These are phyloP conservation scores for Eutypa lata DNA, from an alignment of 2,329 filamentous ascomycete species.

Conservation along the genomic window DNA sequence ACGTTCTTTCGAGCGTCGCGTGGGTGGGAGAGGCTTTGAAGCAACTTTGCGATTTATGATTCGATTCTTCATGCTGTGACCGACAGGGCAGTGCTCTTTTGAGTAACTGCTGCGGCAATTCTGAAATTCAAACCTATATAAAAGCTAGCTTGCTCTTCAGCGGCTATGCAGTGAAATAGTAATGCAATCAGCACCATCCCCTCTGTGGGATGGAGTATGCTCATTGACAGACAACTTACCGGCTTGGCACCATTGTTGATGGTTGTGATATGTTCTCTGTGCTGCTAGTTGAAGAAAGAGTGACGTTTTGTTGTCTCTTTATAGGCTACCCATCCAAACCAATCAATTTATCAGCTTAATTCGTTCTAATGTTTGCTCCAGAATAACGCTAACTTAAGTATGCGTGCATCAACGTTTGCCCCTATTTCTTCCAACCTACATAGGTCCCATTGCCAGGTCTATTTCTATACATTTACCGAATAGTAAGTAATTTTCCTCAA, in stretches of 20 bases:
- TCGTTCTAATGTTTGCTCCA: too few relatives aligned
- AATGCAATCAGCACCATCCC: slow-evolving; percentile 28
- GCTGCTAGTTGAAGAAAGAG: too few relatives aligned
- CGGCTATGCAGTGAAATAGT: not conserved
- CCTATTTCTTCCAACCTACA: too few relatives aligned
- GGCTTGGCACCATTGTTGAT: not conserved
- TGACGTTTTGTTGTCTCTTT: too few relatives aligned
- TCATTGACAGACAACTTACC: slow-evolving; percentile 19
- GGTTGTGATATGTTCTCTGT: not conserved
- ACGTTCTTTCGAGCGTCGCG: slow-evolving; percentile 32
- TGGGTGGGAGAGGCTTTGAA: slow-evolving; percentile 1
- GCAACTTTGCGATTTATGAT: slow-evolving; percentile 13
- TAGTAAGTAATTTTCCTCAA: too few relatives aligned
- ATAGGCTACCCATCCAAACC: too few relatives aligned
- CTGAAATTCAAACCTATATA: slow-evolving; percentile 14
- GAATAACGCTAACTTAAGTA: too few relatives aligned
- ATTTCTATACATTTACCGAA: too few relatives aligned
- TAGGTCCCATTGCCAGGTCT: too few relatives aligned
- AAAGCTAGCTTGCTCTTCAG: slow-evolving; percentile 2
- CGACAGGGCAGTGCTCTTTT: not conserved
- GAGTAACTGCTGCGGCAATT: not conserved
- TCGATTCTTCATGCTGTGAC: slow-evolving; percentile 16
- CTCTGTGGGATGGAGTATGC: slow-evolving; percentile 22
- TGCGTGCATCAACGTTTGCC: too few relatives aligned
- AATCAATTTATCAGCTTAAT: too few relatives aligned